Evolutionary conservation across 2,329 filamentous ascomycete species (phyloP), one percentile per base, ranked within the genome.

Genomic region (Hymenoscyphus occultus): DNA sequence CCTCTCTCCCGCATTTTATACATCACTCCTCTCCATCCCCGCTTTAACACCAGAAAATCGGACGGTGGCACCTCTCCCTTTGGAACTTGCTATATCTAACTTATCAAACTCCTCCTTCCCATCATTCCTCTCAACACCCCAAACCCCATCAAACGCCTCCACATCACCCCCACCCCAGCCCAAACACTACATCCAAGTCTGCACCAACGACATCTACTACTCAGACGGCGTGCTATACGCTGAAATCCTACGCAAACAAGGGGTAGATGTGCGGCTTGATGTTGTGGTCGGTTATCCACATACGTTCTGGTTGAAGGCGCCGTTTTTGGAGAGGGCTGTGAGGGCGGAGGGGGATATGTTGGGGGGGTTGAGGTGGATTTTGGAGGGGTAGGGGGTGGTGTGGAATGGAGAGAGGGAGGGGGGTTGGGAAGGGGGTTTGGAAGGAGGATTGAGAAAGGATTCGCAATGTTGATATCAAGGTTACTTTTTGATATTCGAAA

Each of bases 151-250:
- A n/a, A n/a, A n/a, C n/a, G 1, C 22, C 22, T 22, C 22, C 22
- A 22, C 1, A 22, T 1, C 22, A 22, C 22, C 22, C 22, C 22
- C 22, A 9, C 72, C 61, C 16, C 81, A 70, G 74, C 72, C 62
- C 14, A 73, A 76, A 64, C 80, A 80, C 56, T 84, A 79, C 77
- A 77, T 84, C 16, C 82, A 84, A 74, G 73, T 83, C 4, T 80
- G 78, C 65, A 81, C 79, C 9, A 84, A 84, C 61, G 82, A 84
- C 67, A 77, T 79, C 51, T 76, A 83, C 65, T 83, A 83, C 72
- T 81, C 80, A 22, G 82, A 84, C 71, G 82, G 82, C 10, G 67
- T 81, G 9, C 84, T 81, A 67, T 83, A 83, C 69, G 81, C 78
- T 3, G 78, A 78, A 71, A 71, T 76, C 2, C 71, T 84, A 65